Evolutionary conservation across 2,329 filamentous ascomycete genomes (phyloP).

Genomic region (Daldinia sp.): DNA sequence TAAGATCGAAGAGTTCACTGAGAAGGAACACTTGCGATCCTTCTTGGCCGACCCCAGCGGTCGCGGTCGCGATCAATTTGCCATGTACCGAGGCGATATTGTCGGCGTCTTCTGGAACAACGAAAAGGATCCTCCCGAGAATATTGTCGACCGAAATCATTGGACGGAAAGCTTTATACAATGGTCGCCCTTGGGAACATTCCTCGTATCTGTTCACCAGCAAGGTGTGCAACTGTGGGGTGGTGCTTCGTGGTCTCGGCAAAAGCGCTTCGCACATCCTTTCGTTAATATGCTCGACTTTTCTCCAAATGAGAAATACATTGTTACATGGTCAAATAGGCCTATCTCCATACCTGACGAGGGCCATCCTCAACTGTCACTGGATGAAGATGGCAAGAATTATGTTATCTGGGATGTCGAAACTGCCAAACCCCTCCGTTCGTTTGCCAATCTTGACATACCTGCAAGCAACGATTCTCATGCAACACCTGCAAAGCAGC

Average conservation of each 20-base stretch:
- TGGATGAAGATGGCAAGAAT: slow-evolving; percentile 98
- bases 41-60: slow-evolving; percentile 85
- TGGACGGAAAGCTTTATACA: slow-evolving; percentile 99
- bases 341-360: slow-evolving; percentile 93
- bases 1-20: slow-evolving; percentile 83
- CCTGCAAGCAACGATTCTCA: slow-evolving; percentile 70
- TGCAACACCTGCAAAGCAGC: slow-evolving; percentile 72
- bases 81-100: slow-evolving; percentile 90
- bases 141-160: slow-evolving; percentile 89
- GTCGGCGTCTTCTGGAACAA: slow-evolving; percentile 99
- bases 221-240: slow-evolving; percentile 99
- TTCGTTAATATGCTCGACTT: slow-evolving; percentile 97
- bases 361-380: slow-evolving; percentile 82
- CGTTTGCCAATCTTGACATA: slow-evolving; percentile 90
- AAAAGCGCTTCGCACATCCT: slow-evolving; percentile 93
- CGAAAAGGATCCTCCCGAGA: slow-evolving; percentile 89
- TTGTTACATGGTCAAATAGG: slow-evolving; percentile 96
- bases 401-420: slow-evolving; percentile 99
- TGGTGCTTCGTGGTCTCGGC: slow-evolving; percentile 86
- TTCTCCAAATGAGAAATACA: slow-evolving; percentile 90
- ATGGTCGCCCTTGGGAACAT: slow-evolving; percentile 97
- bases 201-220: slow-evolving; percentile 91
- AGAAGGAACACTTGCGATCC: slow-evolving; percentile 94
- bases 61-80: slow-evolving; percentile 93
- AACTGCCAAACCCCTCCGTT: slow-evolving; percentile 88